A percentile compares a stretch with the other conserved stretches of the same genome.
Evolutionary conservation across 1,139 yeast genomes (phyloP).

Genomic region (Meyerozyma elateridarum): DNA sequence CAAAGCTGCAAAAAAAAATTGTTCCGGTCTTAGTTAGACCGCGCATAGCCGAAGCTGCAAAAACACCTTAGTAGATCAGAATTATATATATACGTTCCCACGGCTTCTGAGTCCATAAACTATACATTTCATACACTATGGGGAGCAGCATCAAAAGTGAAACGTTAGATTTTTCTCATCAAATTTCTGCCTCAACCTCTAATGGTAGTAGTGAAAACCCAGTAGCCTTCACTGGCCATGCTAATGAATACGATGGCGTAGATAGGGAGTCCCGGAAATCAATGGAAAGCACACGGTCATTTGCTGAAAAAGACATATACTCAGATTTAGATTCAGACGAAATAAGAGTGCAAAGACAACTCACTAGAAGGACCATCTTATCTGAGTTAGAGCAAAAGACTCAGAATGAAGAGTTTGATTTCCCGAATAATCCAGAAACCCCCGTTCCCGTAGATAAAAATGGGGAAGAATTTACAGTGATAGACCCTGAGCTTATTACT

Average conservation of each 20-base stretch:
- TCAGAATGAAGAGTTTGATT: constrained; percentile 11
- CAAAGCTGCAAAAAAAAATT: constrained; percentile 3
- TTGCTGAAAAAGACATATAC: constrained; percentile 30
- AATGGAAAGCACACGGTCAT: constrained; percentile 14
- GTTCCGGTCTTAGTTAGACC: constrained; percentile 2
- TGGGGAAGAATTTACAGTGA: constrained; percentile 33
- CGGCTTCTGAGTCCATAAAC: no score
- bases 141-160: constrained; percentile 6
- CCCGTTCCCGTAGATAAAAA: constrained; percentile 27
- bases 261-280: constrained; percentile 14
- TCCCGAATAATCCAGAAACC: constrained; percentile 13
- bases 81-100: not conserved
- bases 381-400: constrained; percentile 15
- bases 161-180: constrained; percentile 5
- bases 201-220: constrained; percentile 11
- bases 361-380: constrained; percentile 20
- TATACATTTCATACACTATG: constrained; percentile 1
- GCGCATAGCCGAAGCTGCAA: constrained; percentile 3
- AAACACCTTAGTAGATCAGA: no score
- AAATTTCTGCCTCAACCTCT: constrained; percentile 10
- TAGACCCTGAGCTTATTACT: constrained; percentile 42
- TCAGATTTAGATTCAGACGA: constrained; percentile 26
- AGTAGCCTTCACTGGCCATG: constrained; percentile 15
- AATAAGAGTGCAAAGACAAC: constrained; percentile 16
- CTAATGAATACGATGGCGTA: constrained; percentile 6